These are phyloP conservation scores for Microsporum ferrugineum DNA, from an alignment of 2,329 filamentous ascomycete species.

Conservation along the genomic window DNA sequence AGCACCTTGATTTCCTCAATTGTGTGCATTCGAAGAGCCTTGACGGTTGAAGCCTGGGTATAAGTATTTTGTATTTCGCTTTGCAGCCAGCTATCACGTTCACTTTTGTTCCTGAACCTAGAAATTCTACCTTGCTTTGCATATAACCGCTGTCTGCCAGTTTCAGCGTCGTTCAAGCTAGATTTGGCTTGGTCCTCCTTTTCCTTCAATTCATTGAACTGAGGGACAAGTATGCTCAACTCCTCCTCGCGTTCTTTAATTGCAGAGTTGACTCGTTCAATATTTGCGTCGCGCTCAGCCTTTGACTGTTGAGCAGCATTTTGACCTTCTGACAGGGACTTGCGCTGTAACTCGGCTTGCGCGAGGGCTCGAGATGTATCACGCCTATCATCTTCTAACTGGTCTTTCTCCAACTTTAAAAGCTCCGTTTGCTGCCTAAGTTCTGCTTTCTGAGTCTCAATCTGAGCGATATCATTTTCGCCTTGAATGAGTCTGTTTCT, in stretches of 20 bases:
- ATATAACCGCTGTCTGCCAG: slow-evolving; percentile 64
- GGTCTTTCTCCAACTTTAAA: slow-evolving; percentile 68
- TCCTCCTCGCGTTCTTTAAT: slow-evolving; percentile 68
- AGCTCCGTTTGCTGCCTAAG: slow-evolving; percentile 75
- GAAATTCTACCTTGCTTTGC: slow-evolving; percentile 84
- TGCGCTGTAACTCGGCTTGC: slow-evolving; percentile 74
- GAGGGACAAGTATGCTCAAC: slow-evolving; percentile 61
- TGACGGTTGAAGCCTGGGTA: slow-evolving; percentile 63
- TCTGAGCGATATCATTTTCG: slow-evolving; percentile 63
- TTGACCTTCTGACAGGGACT: slow-evolving; percentile 71
- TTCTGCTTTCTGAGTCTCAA: slow-evolving; percentile 69
- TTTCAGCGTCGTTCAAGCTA: slow-evolving; percentile 65
- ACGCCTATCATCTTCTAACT: slow-evolving; percentile 80
- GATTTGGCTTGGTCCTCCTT: slow-evolving; percentile 60
- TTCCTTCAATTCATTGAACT: slow-evolving; percentile 60
- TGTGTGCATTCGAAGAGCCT: slow-evolving; percentile 72
- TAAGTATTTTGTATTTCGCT: slow-evolving; percentile 72
- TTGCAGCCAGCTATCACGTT: slow-evolving; percentile 73
- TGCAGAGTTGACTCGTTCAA: slow-evolving; percentile 59
- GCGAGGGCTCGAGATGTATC: slow-evolving; percentile 69
- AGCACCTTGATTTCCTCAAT: slow-evolving; percentile 69
- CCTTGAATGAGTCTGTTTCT: slow-evolving; percentile 63
- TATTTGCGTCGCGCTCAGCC: slow-evolving; percentile 57
- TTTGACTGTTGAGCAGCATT: slow-evolving; percentile 63
- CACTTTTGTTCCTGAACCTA: slow-evolving; percentile 75